Evolutionary conservation across 352 stramenopile species (phyloP).

Genomic region (Phytophthora idaei): DNA sequence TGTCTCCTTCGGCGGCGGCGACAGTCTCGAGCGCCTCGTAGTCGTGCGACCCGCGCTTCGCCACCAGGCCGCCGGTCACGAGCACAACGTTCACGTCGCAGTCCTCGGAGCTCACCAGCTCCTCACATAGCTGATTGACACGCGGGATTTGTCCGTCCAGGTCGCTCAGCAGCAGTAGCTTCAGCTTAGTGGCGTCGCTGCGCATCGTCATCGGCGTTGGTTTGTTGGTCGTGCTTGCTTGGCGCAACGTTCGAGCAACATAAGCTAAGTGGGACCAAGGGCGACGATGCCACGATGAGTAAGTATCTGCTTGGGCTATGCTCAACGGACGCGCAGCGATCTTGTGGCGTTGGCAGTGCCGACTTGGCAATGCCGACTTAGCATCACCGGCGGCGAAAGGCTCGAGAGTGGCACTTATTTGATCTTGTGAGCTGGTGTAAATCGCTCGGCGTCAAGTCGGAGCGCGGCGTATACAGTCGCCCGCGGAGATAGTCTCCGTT

Average conservation of each 20-base stretch:
- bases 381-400: too few relatives aligned
- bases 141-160: conserved; percentile 63
- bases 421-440: not conserved
- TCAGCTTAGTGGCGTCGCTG: conserved; percentile 45
- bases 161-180: conserved; percentile 80
- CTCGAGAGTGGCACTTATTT: too few relatives aligned
- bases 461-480: conserved; percentile 3
- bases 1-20: conserved; percentile 84
- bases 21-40: conserved; percentile 67
- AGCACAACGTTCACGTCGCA: conserved; percentile 78
- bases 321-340: not conserved
- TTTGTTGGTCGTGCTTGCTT: not conserved
- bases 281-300: conserved; percentile 5
- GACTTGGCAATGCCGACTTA: too few relatives aligned
- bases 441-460: conserved; percentile 18
- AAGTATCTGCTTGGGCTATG: conserved; percentile 18
- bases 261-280: not conserved
- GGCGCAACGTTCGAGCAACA: conserved; percentile 21
- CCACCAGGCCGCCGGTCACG: conserved; percentile 70
- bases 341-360: conserved; percentile 6
- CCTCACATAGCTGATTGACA: conserved; percentile 83
- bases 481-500: not conserved
- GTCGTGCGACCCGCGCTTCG: conserved; percentile 42
- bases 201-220: conserved; percentile 9
- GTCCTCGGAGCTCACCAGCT: conserved; percentile 68